Base-by-base conservation (phyloP, 192 early-diverging fungal species). In the Backusella liffmaniae region DNA sequence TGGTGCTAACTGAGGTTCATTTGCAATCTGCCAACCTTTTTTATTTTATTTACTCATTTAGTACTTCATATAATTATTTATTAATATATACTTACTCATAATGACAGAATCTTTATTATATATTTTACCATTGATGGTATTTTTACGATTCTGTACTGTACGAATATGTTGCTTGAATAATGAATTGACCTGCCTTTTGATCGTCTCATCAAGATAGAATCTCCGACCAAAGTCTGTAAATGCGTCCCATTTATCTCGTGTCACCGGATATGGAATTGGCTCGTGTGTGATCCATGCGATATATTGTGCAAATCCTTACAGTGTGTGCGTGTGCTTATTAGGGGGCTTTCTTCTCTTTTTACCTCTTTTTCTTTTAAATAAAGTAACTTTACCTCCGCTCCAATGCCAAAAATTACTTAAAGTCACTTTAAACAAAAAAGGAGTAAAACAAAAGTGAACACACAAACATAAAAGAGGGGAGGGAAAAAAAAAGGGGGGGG, bases 331-430 rank as follows among this genome's bases (percentile, higher is more conserved):
- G 18, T 44, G 29, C 53, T 66, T 69, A 41, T 21, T 32, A 46
- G 36, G 32, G 18, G 15, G 15, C 5, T 34, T 67, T 36, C n/a
- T 62, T 32, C 29, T 39, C 37, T 39, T 39, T 39, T 39, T 39
- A 37, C 37, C 36, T 37, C 8, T 35, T 39, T 67, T 37, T 67
- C 21, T 39, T 68, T 68, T 36, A 36, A 37, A 37, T 68, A 1
- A 39, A 23, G 32, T 21, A 15, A 41, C 37, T 34, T 74, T 77
- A 81, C 80, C 90, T 39, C 91, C 91, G 77, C 87, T 89, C 91
- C 91, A 92, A 13, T 91, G 90, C 91, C 91, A 92, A 79, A 85
- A 92, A 74, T 92, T 92, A 37, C 73, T 77, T 29, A 92, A 70
- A 7, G 86, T 82, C 66, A 91, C 73, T 78, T 35, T 42, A 13